A percentile compares a stretch with the other conserved stretches of the same genome.
Conservation (phyloP, 2,329 filamentous ascomycete species). For the Dactylellina sp. region DNA sequence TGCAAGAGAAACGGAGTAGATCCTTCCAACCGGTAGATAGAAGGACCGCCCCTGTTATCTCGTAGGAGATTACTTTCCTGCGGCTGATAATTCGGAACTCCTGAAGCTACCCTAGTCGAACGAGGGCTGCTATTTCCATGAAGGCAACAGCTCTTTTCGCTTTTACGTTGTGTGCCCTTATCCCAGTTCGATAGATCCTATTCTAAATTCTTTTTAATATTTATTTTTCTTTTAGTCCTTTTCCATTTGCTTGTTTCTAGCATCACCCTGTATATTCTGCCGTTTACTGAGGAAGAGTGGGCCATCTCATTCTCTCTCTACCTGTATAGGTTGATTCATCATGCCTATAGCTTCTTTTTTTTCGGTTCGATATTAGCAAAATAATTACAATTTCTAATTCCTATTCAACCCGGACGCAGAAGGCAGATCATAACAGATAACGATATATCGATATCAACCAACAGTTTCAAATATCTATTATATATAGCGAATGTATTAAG, state of each 20-base stretch:
- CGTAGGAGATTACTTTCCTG: background rate
- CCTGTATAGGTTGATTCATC: no score
- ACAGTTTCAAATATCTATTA: background rate
- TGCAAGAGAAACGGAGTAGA: background rate
- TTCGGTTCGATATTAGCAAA: background rate
- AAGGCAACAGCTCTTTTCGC: no score
- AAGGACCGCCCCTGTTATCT: slow-evolving; percentile 1
- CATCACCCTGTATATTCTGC: background rate
- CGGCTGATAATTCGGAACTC: slow-evolving; percentile 20
- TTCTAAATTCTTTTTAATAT: slow-evolving; percentile 5
- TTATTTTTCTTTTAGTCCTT: slow-evolving; percentile 2
- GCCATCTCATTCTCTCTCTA: no score
- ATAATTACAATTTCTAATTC: slow-evolving; percentile 2
- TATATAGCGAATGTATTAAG: background rate
- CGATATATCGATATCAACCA: background rate
- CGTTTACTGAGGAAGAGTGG: no score
- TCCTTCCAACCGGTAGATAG: background rate
- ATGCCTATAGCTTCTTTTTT: no score
- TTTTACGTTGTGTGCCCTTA: no score
- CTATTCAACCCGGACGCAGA: background rate
- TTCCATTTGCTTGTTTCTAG: background rate
- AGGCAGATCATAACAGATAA: background rate
- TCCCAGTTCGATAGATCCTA: background rate
- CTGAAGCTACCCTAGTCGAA: background rate
- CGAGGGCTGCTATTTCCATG: background rate